Conservation (phyloP, 139 green algal species). For the Micromonas pusilla region DNA sequence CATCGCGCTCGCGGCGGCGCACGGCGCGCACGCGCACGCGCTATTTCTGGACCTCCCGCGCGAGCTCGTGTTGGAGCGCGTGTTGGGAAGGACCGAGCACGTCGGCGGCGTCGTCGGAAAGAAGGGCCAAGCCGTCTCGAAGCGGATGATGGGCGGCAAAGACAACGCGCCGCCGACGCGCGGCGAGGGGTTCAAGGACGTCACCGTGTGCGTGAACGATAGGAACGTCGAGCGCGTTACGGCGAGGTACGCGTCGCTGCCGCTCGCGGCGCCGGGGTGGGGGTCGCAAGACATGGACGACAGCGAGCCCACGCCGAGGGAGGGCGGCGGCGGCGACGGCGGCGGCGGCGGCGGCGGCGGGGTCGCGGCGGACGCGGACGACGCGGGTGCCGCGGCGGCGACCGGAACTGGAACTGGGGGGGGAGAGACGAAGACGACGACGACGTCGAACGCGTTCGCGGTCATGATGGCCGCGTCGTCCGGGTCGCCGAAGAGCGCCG, state of each 20-base stretch:
- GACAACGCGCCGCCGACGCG: slow-evolving; percentile 31
- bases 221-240: neutral
- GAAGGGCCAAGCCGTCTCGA: slow-evolving; percentile 8
- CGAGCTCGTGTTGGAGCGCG: neutral
- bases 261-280: neutral
- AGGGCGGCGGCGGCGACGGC: neutral
- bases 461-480: slow-evolving; percentile 18
- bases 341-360: neutral
- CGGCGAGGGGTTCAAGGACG: neutral
- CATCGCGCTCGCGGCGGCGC: slow-evolving; percentile 9
- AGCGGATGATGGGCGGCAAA: slow-evolving; percentile 4
- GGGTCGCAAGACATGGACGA: no score
- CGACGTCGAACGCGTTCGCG: neutral
- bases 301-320: no score
- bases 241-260: neutral
- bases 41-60: neutral
- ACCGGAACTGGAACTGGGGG: neutral
- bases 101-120: slow-evolving; percentile 23
- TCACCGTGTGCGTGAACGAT: neutral
- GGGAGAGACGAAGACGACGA: neutral
- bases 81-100: neutral
- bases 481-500: neutral
- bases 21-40: neutral
- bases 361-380: neutral
- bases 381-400: no score